Percentiles rank a stretch among this genome's conserved stretches.
These are phyloP conservation scores for Zoysia matrella DNA, from an alignment of 202 grass and related monocot species.

Conservation along the genomic window DNA sequence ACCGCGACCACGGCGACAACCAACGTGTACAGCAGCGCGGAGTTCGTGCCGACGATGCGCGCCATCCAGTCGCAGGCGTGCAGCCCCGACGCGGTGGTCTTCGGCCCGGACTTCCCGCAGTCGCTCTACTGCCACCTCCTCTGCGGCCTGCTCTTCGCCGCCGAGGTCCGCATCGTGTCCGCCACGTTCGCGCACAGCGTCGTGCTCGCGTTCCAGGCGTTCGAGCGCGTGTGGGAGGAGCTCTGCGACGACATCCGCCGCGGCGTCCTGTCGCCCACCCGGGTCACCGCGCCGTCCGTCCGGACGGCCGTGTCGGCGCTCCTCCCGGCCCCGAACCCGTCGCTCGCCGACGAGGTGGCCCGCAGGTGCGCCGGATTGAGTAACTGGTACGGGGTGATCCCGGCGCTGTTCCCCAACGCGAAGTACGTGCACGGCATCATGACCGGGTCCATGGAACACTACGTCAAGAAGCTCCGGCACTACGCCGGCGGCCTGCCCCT, in stretches of 20 bases:
- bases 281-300: constrained; percentile 57
- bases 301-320: constrained; percentile 62
- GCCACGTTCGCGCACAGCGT: constrained; percentile 84
- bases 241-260: too few relatives aligned
- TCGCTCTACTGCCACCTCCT: constrained; percentile 97
- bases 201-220: too few relatives aligned
- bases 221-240: too few relatives aligned
- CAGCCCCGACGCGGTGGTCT: constrained; percentile 86
- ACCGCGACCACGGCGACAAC: too few relatives aligned
- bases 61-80: constrained; percentile 34
- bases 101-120: constrained; percentile 76
- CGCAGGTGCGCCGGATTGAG: constrained; percentile 59
- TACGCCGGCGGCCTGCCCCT: constrained; percentile 80
- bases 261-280: constrained; percentile 35
- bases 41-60: too few relatives aligned
- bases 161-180: constrained; percentile 70
- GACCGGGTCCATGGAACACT: too few relatives aligned
- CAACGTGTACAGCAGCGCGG: too few relatives aligned
- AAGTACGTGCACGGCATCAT: too few relatives aligned
- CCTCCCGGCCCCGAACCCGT: constrained; percentile 53
- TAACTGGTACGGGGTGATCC: constrained; percentile 71
- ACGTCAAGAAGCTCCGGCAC: constrained; percentile 44
- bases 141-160: constrained; percentile 63
- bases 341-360: constrained; percentile 67
- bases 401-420: too few relatives aligned